These are phyloP conservation scores for Aspergillus vadensis DNA, from an alignment of 2,329 filamentous ascomycete genomes.

Conservation along the genomic window DNA sequence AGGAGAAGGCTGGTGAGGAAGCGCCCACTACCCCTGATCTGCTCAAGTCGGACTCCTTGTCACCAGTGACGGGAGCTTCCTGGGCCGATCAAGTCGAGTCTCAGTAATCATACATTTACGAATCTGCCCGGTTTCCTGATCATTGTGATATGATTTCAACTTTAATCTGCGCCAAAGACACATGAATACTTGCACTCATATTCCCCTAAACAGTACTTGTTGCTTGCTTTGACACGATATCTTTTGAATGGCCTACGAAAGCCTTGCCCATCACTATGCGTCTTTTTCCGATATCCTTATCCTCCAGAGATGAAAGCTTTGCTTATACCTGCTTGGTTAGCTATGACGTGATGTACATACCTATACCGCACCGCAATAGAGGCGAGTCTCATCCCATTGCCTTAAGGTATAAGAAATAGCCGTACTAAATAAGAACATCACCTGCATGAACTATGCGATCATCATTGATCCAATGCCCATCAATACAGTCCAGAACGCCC, in stretches of 20 bases:
- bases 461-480: not conserved
- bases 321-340: not conserved
- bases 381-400: not conserved
- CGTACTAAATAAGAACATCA: not conserved
- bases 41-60: constrained; percentile 29
- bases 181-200: constrained; percentile 1
- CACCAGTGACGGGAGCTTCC: constrained; percentile 31
- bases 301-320: not conserved
- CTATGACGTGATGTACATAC: constrained; percentile 6
- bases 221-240: not conserved
- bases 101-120: constrained; percentile 10
- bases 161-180: not conserved
- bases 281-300: not conserved
- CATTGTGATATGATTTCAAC: not conserved
- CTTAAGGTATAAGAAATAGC: too few species aligned
- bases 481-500: too few species aligned
- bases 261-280: not conserved
- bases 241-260: not conserved
- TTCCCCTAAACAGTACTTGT: not conserved
- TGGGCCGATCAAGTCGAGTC: constrained; percentile 40
- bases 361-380: not conserved
- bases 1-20: not conserved
- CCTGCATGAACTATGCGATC: not conserved
- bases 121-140: not conserved
- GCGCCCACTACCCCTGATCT: constrained; percentile 22